These are phyloP conservation scores for Xylaria sp. DNA, from an alignment of 2,329 filamentous ascomycete genomes.

Conservation along the genomic window DNA sequence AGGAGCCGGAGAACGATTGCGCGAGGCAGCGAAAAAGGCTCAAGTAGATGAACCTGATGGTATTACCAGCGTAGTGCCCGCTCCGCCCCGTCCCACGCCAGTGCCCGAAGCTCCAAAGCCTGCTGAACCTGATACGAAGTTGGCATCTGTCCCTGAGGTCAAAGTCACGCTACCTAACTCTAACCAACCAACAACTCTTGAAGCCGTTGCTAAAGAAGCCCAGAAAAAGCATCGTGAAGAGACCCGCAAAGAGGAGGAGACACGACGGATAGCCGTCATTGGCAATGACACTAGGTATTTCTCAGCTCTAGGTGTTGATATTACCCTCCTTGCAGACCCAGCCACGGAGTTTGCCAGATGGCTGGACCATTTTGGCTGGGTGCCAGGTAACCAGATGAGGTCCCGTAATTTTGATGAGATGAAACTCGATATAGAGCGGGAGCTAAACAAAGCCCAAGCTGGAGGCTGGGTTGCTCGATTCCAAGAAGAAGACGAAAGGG, in stretches of 20 bases:
- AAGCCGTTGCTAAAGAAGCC: constrained; percentile 51
- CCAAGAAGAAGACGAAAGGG: constrained; percentile 87
- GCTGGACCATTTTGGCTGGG: constrained; percentile 89
- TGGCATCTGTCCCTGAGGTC: constrained; percentile 63
- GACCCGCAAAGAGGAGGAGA: constrained; percentile 56
- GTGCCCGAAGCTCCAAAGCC: constrained; percentile 51
- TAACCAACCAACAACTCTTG: constrained; percentile 54
- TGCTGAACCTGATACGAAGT: constrained; percentile 49
- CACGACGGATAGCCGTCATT: constrained; percentile 69
- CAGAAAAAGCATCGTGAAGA: constrained; percentile 48
- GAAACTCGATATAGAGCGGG: constrained; percentile 83
- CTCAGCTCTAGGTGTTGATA: constrained; percentile 79
- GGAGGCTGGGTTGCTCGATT: constrained; percentile 89
- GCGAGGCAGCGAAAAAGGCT: constrained; percentile 68
- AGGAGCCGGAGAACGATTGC: constrained; percentile 82
- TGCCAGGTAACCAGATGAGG: constrained; percentile 77
- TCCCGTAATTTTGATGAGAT: constrained; percentile 81
- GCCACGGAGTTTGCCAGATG: constrained; percentile 84
- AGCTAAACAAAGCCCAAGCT: constrained; percentile 89
- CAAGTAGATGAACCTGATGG: constrained; percentile 81
- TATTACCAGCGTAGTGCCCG: constrained; percentile 87
- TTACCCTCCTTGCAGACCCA: constrained; percentile 76
- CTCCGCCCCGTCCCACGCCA: constrained; percentile 67
- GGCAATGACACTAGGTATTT: constrained; percentile 84
- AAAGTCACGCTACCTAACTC: constrained; percentile 64